A percentile compares a stretch with the other conserved stretches of the same genome.
These are phyloP conservation scores for Termitomyces eurrhizus DNA, from an alignment of 768 basidiomycete species.

Conservation along the genomic window DNA sequence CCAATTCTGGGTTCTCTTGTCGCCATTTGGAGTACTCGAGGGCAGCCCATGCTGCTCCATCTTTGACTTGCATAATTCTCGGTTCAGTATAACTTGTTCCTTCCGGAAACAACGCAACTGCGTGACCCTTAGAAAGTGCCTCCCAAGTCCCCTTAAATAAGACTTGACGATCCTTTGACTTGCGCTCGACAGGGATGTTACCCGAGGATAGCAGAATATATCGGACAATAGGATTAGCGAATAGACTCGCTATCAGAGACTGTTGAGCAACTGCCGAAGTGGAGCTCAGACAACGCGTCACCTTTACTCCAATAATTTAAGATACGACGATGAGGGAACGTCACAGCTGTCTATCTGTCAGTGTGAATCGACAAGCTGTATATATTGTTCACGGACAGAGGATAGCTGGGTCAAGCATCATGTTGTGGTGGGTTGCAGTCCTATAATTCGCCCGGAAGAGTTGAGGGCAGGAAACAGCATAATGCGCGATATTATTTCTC, in stretches of 20 bases:
- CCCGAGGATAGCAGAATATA: conserved; percentile 84
- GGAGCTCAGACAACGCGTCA: conserved; percentile 19
- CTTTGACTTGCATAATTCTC: conserved; percentile 87
- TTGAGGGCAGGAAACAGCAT: neutral
- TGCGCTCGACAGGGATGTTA: conserved; percentile 97
- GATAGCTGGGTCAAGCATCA: conserved; percentile 87
- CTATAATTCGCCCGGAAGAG: conserved; percentile 29
- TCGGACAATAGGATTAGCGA: conserved; percentile 69
- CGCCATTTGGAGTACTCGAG: conserved; percentile 88
- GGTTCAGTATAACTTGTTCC: conserved; percentile 94
- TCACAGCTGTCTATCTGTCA: conserved; percentile 51
- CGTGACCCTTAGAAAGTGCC: conserved; percentile 71
- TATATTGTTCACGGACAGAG: conserved; percentile 47
- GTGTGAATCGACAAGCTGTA: neutral
- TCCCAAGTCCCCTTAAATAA: conserved; percentile 90
- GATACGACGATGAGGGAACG: conserved; percentile 77
- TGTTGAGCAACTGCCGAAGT: conserved; percentile 6
- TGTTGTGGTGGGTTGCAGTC: conserved; percentile 88
- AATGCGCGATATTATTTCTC: neutral
- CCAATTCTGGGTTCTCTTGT: conserved; percentile 47
- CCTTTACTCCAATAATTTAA: conserved; percentile 97
- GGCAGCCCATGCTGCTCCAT: conserved; percentile 93
- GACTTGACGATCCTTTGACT: conserved; percentile 85
- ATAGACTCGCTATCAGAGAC: conserved; percentile 57
- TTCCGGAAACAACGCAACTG: conserved; percentile 92